These are phyloP conservation scores for Rhizopogon parksii DNA, from an alignment of 1,284 basidiomycete species.

Conservation along the genomic window DNA sequence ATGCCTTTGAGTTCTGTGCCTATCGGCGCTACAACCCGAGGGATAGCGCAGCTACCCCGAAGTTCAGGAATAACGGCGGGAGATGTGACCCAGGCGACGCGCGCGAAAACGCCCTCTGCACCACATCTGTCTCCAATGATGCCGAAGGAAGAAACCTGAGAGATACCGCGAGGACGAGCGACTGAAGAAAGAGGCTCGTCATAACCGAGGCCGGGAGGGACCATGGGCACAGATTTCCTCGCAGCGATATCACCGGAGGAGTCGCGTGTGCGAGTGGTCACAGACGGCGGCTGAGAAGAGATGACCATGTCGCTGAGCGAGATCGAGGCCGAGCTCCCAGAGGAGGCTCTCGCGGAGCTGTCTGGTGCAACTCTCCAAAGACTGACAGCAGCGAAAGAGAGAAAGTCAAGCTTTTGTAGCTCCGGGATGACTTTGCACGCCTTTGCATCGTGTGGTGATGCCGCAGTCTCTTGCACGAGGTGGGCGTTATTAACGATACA, in stretches of 20 bases:
- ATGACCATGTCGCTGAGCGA: not conserved
- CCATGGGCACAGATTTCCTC: not conserved
- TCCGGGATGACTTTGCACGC: constrained; percentile 14
- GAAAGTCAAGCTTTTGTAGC: not conserved
- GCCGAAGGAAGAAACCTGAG: no score
- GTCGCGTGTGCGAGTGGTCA: not conserved
- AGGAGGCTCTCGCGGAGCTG: not conserved
- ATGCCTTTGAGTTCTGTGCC: not conserved
- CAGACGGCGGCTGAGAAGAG: not conserved
- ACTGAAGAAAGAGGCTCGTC: not conserved
- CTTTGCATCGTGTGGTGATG: constrained; percentile 22
- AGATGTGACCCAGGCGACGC: not conserved
- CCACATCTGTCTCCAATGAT: not conserved
- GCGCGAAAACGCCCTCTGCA: not conserved
- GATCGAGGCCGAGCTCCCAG: not conserved
- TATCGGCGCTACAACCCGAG: not conserved
- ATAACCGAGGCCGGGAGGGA: constrained; percentile 1
- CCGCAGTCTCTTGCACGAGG: constrained; percentile 14
- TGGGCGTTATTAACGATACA: constrained; percentile 9
- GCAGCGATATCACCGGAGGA: not conserved
- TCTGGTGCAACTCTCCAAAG: not conserved
- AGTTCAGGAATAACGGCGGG: not conserved
- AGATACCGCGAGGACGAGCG: not conserved
- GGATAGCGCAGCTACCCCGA: not conserved
- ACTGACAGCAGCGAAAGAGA: not conserved